Evolutionary conservation across 331 rosid genomes (phyloP).

Genomic region (Quercus tomentella): DNA sequence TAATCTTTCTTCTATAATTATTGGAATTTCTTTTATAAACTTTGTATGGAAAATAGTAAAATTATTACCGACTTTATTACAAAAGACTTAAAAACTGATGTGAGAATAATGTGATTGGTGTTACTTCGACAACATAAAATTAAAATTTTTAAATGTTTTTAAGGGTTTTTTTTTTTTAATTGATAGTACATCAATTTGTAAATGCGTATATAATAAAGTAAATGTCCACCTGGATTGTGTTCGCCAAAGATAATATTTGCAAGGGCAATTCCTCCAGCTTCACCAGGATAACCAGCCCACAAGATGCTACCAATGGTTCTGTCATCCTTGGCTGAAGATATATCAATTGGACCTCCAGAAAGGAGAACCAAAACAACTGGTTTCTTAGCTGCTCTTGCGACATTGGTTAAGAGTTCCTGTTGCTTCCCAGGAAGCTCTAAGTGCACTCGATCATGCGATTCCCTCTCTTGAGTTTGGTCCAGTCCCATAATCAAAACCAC

Average conservation of each 20-base stretch:
- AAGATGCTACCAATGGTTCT: conserved; percentile 64
- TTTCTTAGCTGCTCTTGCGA: conserved; percentile 62
- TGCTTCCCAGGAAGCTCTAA: conserved; percentile 70
- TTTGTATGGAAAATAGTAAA: background rate
- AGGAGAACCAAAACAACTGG: conserved; percentile 72
- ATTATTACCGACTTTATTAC: too few species aligned
- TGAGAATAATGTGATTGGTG: too few species aligned
- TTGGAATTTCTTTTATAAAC: background rate
- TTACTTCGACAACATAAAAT: too few species aligned
- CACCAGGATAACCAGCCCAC: conserved; percentile 97
- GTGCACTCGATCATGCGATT: conserved; percentile 50
- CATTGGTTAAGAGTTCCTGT: conserved; percentile 42
- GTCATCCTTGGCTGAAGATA: conserved; percentile 55
- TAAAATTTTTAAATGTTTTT: too few species aligned
- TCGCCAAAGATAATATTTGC: conserved; percentile 85
- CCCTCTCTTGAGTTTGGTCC: conserved; percentile 76
- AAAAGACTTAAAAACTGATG: too few species aligned
- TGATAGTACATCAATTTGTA: too few species aligned
- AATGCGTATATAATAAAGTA: background rate
- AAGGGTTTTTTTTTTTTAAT: too few species aligned
- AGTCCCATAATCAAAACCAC: conserved; percentile 82
- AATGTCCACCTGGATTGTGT: conserved; percentile 71
- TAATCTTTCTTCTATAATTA: background rate
- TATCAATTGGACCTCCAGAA: conserved; percentile 82
- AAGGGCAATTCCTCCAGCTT: conserved; percentile 76